These are phyloP conservation scores for Tricholoma terreum DNA, from an alignment of 768 basidiomycete genomes.

Conservation along the genomic window DNA sequence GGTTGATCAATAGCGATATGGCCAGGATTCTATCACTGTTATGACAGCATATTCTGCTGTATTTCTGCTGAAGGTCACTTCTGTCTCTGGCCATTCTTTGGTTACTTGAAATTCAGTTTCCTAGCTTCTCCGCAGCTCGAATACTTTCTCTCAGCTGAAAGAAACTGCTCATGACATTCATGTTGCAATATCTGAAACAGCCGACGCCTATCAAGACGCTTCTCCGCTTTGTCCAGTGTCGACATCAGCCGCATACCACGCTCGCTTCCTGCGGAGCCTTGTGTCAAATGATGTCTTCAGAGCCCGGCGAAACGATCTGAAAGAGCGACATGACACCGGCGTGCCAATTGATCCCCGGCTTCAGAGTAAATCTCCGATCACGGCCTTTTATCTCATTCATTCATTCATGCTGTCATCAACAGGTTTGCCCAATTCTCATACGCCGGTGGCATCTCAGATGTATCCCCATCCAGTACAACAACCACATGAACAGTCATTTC, in stretches of 20 bases:
- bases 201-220: constrained; percentile 76
- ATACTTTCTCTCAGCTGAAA: constrained; percentile 52
- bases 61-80: constrained; percentile 66
- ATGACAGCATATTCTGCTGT: constrained; percentile 89
- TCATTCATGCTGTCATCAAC: constrained; percentile 9
- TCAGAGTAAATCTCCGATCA: constrained; percentile 40
- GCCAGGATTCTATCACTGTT: constrained; percentile 79
- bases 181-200: constrained; percentile 60
- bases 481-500: constrained; percentile 35
- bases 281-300: constrained; percentile 62
- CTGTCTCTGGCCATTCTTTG: neutral
- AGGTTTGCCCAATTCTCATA: constrained; percentile 23
- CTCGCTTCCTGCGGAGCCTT: constrained; percentile 73
- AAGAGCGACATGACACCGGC: constrained; percentile 36
- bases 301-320: constrained; percentile 39
- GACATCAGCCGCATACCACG: constrained; percentile 70
- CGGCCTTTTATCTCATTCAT: neutral
- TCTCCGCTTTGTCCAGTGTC: constrained; percentile 58
- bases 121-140: constrained; percentile 69
- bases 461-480: constrained; percentile 35
- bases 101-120: constrained; percentile 5
- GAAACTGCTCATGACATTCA: constrained; percentile 67
- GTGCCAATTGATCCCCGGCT: constrained; percentile 54
- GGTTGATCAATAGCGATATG: constrained; percentile 56
- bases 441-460: constrained; percentile 26